A percentile compares a stretch with the other conserved stretches of the same genome.
phyloP scores from a whole-genome alignment of 2,329 filamentous ascomycete genomes.

The Blastomyces emzantsi region DNA sequence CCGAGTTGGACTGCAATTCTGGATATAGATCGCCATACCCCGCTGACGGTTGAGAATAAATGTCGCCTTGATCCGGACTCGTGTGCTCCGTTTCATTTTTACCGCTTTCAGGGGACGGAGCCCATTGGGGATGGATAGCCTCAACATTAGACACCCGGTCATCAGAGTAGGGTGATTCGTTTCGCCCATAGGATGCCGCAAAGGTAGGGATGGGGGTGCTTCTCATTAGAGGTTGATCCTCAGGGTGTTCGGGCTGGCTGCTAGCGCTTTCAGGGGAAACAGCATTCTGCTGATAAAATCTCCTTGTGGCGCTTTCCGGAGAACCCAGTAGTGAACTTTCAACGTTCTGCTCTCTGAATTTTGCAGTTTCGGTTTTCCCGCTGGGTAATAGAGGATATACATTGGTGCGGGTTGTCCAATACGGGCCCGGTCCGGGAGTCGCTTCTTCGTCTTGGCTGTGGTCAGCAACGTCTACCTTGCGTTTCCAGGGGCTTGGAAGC shows the following conservation, averaged over 20 bases:
- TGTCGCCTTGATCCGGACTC: not conserved
- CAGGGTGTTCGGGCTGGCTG: not conserved
- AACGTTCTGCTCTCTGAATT: slow-evolving; percentile 15
- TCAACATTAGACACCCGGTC: slow-evolving; percentile 7
- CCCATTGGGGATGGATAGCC: slow-evolving; percentile 4
- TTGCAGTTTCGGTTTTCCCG: slow-evolving; percentile 16
- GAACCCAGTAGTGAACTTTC: slow-evolving; percentile 16
- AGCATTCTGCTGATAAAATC: slow-evolving; percentile 12
- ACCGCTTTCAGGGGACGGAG: slow-evolving; percentile 7
- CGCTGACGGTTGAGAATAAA: not conserved
- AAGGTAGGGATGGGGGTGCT: not conserved
- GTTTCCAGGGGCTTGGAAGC: slow-evolving; percentile 28
- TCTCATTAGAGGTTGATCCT: no score
- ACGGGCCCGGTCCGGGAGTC: slow-evolving; percentile 21
- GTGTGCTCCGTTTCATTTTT: slow-evolving; percentile 9
- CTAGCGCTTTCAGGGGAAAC: not conserved
- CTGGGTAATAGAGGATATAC: slow-evolving; percentile 17
- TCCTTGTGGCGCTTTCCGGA: slow-evolving; percentile 16
- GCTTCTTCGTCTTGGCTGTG: slow-evolving; percentile 18
- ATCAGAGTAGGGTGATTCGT: not conserved
- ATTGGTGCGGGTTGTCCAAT: slow-evolving; percentile 24
- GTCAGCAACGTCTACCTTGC: slow-evolving; percentile 21
- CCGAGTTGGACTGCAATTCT: not conserved
- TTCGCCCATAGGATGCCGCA: not conserved
- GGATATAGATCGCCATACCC: not conserved